Evolutionary conservation across 2,329 filamentous ascomycete species (phyloP), one percentile per base, ranked within the genome.

Genomic region (Stenocarpella maydis): DNA sequence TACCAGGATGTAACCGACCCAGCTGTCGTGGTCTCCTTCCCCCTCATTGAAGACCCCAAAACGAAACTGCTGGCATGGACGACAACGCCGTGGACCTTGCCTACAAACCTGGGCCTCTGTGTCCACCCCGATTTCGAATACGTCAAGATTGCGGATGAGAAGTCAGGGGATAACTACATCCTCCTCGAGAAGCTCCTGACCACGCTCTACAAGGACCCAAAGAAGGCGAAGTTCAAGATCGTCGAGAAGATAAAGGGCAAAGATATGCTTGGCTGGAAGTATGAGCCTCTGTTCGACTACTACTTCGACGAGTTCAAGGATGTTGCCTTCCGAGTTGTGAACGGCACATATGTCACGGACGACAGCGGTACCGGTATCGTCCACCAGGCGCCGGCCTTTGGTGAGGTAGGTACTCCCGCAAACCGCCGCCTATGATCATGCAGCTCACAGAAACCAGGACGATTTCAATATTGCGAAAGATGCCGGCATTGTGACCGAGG

Each of bases 331-430:
- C 88, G 86, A 74, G 92, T 98, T 5, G 78, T 97, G 72, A 94
- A 92, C 74, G 95, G 92, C 45, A 89, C 86, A 8, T 98, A 98
- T 76, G 95, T 98, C 69, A 96, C 93, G 31, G 90, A 92, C 37
- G 94, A 96, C 71, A 94, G 93, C 76, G 95, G 95, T 89, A 93
- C 94, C 41, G 95, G 95, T 77, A 92, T 98, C 72, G 95, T 98
- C 53, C 95, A 98, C 80, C 94, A 98, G 80, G 88, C 95, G 5
- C 95, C 95, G 2, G 94, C 94, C 1, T 98, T 95, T 77, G 95
- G 95, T 87, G 93, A 98, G 58, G 58, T 63, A 63, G 26, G 58
- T 37, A n/a, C 26, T 19, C 17, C 24, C 26, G 17, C 12, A 81
- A 95, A 97, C 73, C 17, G 43, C 12, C 58, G 28, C 31, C 14